Evolutionary conservation across 176 grass and related monocot species (phyloP).

Genomic region (Rhipidocladum racemiflorum): DNA sequence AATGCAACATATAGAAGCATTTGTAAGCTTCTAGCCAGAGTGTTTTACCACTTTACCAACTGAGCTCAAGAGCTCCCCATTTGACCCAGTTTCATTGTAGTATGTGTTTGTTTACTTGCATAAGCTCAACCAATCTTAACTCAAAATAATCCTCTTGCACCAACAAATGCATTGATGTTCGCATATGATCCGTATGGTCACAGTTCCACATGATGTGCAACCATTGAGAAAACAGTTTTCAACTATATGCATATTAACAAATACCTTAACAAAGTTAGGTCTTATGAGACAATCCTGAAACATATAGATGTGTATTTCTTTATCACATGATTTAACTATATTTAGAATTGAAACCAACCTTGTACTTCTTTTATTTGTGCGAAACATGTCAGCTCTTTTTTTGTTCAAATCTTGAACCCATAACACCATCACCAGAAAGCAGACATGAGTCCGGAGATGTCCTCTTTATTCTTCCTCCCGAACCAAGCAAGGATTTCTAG

Average conservation of each 20-base stretch:
- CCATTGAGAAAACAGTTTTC: background rate
- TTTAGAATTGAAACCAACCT: background rate
- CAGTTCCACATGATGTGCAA: background rate
- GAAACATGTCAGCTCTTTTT: background rate
- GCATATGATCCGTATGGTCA: background rate
- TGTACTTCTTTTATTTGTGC: background rate
- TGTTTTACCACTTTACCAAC: conserved; percentile 1
- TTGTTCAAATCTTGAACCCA: background rate
- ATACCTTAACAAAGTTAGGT: background rate
- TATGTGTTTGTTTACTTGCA: background rate
- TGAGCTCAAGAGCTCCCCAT: background rate
- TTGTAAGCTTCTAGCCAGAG: background rate
- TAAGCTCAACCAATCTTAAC: background rate
- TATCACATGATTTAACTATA: background rate
- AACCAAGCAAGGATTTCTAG: background rate
- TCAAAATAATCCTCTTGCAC: background rate
- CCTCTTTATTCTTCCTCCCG: background rate
- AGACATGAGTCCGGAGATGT: background rate
- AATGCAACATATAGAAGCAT: background rate
- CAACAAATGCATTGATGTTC: background rate
- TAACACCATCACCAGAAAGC: background rate
- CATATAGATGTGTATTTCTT: background rate
- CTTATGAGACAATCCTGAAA: background rate
- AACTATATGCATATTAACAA: background rate
- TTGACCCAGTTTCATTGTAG: background rate